phyloP scores from a whole-genome alignment of 225 moss, liverwort and hornwort genomes.

The Marchantia paleacea region DNA sequence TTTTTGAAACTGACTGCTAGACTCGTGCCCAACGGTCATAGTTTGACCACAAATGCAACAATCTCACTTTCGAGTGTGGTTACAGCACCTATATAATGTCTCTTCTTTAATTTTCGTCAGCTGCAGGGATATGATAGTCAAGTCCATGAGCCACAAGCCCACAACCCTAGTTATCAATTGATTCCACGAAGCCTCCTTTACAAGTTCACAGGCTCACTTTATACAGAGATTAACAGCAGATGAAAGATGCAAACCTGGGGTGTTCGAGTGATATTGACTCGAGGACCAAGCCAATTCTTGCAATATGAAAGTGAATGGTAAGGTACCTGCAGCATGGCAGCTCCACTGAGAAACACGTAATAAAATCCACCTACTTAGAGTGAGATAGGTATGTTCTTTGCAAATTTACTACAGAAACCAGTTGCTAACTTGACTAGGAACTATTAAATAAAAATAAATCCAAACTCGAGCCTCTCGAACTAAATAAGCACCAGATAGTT shows the following conservation, averaged over 20 bases:
- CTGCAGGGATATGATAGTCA: neutral
- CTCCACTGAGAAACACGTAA: neutral
- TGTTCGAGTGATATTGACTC: conserved; percentile 86
- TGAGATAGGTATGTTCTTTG: no score
- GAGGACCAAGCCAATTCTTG: conserved; percentile 92
- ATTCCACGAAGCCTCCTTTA: no score
- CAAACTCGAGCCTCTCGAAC: no score
- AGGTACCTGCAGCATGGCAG: conserved; percentile 55
- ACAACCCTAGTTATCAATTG: no score
- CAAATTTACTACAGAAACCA: no score
- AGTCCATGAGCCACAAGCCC: neutral
- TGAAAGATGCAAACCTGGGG: conserved; percentile 62
- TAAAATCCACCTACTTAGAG: neutral
- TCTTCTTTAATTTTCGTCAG: neutral
- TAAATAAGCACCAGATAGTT: no score
- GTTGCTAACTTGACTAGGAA: no score
- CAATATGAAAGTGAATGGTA: conserved; percentile 90
- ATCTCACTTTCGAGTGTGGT: neutral
- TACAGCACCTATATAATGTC: neutral
- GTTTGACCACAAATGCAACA: neutral
- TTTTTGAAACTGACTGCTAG: neutral
- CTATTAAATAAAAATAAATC: no score
- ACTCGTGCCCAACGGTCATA: neutral
- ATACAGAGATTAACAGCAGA: neutral
- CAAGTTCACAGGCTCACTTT: no score